Base-by-base conservation (phyloP, 1,284 basidiomycete genomes). In the Ceratobasidium sp. region DNA sequence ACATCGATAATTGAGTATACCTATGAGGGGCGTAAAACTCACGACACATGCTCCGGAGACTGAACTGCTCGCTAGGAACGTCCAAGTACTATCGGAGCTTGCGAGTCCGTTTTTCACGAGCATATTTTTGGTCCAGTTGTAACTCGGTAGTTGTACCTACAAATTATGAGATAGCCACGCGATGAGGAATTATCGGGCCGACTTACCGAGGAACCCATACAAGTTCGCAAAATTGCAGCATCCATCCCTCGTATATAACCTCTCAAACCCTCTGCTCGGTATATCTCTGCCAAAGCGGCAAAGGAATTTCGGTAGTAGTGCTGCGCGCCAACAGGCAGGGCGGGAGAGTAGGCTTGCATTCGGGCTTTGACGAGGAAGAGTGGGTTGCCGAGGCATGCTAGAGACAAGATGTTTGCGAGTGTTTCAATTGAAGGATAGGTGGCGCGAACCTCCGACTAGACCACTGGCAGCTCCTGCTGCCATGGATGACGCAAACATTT, bases 351-450 rank as follows among this genome's bases (percentile, higher is more conserved):
- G 43, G 96, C 96, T 87, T 99, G 97, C 91, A 99, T 97, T 62
- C 97, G 90, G 7, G 97, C 97, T 86, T 99, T 99, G 83, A 99
- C 91, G 68, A 99, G 87, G 86, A 98, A 99, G 19, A 99, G 86
- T 0, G 98, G 97, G 81, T 97, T 99, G 65, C 97, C 97, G 46
- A 98, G 85, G 51, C 91, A 89, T 0, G 96, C 96, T 95, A 78
- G 9, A 76, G 25, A 49, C n/a, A n/a, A 15, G 37, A 76, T 25
- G 79, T 46, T 6, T 9, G n/a, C 11, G 5, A 68, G 37, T 76
- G 57, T 66, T 77, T 25, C 43, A 66, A 44, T 57, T 29, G 70
- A 61, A 40, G 5, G 37, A 32, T 56, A 29, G 17, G 51, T n/a
- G 29, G 6, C 32, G 83, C 87, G 77, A 78, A 95, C 95, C 95